Conservation (phyloP, 164 flowering plant species). For the Stephania japonica region DNA sequence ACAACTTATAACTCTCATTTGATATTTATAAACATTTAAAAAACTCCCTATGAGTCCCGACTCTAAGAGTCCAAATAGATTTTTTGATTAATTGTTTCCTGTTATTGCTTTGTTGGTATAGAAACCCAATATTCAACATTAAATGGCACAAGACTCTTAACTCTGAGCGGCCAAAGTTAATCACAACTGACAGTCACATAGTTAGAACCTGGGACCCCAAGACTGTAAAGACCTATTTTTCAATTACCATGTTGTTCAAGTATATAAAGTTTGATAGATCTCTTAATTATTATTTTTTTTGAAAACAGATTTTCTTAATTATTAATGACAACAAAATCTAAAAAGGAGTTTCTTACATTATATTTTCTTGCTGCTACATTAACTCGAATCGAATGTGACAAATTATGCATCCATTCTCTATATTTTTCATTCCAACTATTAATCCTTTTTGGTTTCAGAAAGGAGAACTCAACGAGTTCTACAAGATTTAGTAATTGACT, state of each 20-base stretch:
- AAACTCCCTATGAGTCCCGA: too few species aligned
- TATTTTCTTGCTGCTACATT: neutral
- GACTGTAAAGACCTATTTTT: slow-evolving; percentile 42
- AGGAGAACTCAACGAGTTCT: neutral
- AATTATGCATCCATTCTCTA: neutral
- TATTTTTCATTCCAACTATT: neutral
- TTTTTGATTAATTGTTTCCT: slow-evolving; percentile 2
- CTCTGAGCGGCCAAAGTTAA: slow-evolving; percentile 55
- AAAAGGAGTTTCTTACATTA: neutral
- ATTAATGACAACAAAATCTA: neutral
- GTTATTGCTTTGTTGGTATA: slow-evolving; percentile 54
- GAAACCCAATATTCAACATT: slow-evolving; percentile 73
- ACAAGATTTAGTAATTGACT: neutral
- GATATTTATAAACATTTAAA: too few species aligned
- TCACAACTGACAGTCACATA: slow-evolving; percentile 70
- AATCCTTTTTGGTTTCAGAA: neutral
- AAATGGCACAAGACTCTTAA: slow-evolving; percentile 91
- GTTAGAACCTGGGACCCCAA: slow-evolving; percentile 96
- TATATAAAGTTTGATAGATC: neutral
- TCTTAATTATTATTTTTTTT: too few species aligned
- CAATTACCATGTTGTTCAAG: neutral
- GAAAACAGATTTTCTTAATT: too few species aligned
- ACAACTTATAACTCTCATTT: too few species aligned
- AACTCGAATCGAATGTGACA: neutral
- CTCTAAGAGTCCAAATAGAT: too few species aligned